A percentile compares a stretch with the other conserved stretches of the same genome.
Conservation (phyloP, 1,284 basidiomycete genomes). For the Sparassis latifolia region DNA sequence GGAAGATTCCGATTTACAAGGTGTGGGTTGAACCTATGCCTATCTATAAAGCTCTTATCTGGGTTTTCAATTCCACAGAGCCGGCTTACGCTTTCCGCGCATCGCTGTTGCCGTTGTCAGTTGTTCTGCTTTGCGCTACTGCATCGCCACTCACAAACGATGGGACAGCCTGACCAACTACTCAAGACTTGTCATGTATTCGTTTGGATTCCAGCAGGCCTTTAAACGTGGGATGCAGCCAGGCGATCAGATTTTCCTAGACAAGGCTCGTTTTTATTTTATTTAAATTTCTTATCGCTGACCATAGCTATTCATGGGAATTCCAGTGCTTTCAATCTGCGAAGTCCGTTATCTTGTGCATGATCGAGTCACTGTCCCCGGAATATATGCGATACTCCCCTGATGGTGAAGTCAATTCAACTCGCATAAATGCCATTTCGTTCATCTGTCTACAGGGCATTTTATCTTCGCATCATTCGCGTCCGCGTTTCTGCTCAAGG, state of each 20-base stretch:
- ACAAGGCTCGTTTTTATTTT: slow-evolving; percentile 40
- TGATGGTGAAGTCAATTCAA: slow-evolving; percentile 44
- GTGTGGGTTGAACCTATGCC: slow-evolving; percentile 1
- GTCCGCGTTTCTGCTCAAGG: slow-evolving; percentile 78
- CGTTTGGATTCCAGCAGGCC: slow-evolving; percentile 79
- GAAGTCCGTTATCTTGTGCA: slow-evolving; percentile 55
- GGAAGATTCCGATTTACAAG: slow-evolving; percentile 20
- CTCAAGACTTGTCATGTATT: slow-evolving; percentile 79
- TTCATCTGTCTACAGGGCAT: slow-evolving; percentile 43
- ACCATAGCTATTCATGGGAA: not conserved
- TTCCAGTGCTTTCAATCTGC: slow-evolving; percentile 65
- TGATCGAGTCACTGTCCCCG: slow-evolving; percentile 61
- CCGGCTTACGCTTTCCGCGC: slow-evolving; percentile 57
- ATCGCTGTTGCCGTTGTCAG: slow-evolving; percentile 69
- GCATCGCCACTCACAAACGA: not conserved
- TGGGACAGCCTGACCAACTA: slow-evolving; percentile 59
- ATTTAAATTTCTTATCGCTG: not conserved
- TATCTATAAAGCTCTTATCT: not conserved
- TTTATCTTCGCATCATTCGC: slow-evolving; percentile 84
- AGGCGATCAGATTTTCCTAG: slow-evolving; percentile 60
- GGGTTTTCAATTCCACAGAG: slow-evolving; percentile 33
- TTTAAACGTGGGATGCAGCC: slow-evolving; percentile 62
- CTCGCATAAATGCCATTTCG: not conserved
- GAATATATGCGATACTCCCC: slow-evolving; percentile 80
- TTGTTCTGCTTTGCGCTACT: slow-evolving; percentile 3